Conservation (phyloP, 1,284 basidiomycete species). For the Trichosporon asahii region DNA sequence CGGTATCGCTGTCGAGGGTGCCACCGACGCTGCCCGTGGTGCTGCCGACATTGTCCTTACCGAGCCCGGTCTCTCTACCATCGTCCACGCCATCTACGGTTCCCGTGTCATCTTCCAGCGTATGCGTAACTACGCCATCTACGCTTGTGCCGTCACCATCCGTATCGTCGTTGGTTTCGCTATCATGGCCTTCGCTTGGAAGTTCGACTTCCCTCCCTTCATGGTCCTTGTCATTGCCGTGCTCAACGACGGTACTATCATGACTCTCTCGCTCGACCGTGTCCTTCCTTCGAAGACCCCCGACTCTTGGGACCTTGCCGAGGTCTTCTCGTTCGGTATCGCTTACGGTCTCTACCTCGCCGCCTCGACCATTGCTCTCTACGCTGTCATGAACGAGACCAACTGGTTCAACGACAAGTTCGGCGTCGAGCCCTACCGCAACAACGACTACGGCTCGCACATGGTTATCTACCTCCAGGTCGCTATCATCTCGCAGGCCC, state of each 20-base stretch:
- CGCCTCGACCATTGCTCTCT: conserved; percentile 77
- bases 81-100: conserved; percentile 91
- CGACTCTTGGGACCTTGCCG: conserved; percentile 91
- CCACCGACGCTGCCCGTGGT: conserved; percentile 90
- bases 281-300: conserved; percentile 87
- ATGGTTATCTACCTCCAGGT: conserved; percentile 74
- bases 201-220: conserved; percentile 98
- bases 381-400: conserved; percentile 80
- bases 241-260: conserved; percentile 97
- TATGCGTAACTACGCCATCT: conserved; percentile 96
- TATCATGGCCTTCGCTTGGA: conserved; percentile 90
- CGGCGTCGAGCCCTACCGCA: conserved; percentile 59
- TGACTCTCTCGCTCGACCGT: conserved; percentile 96
- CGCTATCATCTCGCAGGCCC: conserved; percentile 95
- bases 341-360: conserved; percentile 94
- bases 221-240: conserved; percentile 98
- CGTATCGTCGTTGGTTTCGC: conserved; percentile 98
- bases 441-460: conserved; percentile 55
- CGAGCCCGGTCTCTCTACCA: conserved; percentile 93
- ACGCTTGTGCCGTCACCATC: conserved; percentile 90
- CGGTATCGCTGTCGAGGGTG: conserved; percentile 96
- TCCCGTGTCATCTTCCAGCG: conserved; percentile 96
- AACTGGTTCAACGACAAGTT: conserved; percentile 87
- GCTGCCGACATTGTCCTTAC: conserved; percentile 93
- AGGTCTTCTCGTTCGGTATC: conserved; percentile 93